phyloP scores from a whole-genome alignment of 768 basidiomycete species.

The Tricholoma furcatifolium region DNA sequence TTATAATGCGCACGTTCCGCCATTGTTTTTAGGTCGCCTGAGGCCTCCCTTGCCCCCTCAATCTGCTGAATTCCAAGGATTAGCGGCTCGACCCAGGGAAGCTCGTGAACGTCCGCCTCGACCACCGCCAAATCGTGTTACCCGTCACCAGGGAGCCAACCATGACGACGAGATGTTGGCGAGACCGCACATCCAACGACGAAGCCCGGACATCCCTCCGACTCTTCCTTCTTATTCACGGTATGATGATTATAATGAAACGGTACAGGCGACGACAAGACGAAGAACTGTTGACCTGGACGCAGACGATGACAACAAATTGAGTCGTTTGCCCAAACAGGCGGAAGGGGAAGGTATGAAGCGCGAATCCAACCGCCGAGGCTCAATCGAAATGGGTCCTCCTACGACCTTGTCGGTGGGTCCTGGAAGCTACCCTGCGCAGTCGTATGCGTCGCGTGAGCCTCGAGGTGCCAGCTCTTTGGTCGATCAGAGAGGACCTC shows the following conservation, averaged over 20 bases:
- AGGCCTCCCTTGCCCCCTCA: conserved; percentile 48
- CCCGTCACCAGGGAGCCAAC: not conserved
- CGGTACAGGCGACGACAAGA: no score
- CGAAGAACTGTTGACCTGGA: no score
- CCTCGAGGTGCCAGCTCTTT: conserved; percentile 27
- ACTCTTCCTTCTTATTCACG: conserved; percentile 14
- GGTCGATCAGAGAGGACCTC: not conserved
- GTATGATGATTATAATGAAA: conserved; percentile 4
- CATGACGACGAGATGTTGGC: not conserved
- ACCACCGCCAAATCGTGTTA: conserved; percentile 4
- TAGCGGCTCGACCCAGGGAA: conserved; percentile 10
- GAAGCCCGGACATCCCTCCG: conserved; percentile 3
- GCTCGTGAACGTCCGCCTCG: conserved; percentile 1
- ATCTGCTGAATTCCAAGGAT: conserved; percentile 33
- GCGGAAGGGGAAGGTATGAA: not conserved
- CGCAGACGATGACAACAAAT: no score
- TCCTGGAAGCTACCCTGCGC: conserved; percentile 27
- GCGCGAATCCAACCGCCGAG: not conserved
- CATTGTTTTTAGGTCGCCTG: conserved; percentile 32
- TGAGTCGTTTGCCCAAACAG: not conserved
- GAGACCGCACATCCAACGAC: conserved; percentile 7
- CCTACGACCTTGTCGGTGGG: conserved; percentile 4
- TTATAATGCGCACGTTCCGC: not conserved
- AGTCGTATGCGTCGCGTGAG: conserved; percentile 13
- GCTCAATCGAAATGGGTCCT: not conserved